Evolutionary conservation across 2,329 filamentous ascomycete species (phyloP), one percentile per base, ranked within the genome.

Genomic region (Microsporum ferrugineum): DNA sequence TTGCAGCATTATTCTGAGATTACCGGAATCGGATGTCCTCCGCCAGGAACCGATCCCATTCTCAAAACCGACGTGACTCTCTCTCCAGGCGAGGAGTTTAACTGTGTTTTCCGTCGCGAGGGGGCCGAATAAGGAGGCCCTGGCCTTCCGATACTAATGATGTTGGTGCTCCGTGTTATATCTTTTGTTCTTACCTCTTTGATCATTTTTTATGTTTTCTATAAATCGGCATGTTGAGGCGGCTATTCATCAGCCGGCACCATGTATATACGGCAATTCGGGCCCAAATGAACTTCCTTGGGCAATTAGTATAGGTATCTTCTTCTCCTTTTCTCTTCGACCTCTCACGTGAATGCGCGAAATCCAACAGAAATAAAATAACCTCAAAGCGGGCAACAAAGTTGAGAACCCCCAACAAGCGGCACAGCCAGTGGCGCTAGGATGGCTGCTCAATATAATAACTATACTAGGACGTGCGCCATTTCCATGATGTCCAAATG

Each of bases 1-100:
- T 63, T 78, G 65, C 75, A 78, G 65, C 68, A 71, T 56, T 78
- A 72, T 65, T 71, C 74, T 64, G 65, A 68, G 39, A 70, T 78
- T 61, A 59, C 71, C 34, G 72, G 71, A 2, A 58, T 73, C 27
- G 70, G 70, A 0, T 66, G 67, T 7, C 66, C 59, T 61, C 64
- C 68, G n/a, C 60, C 60, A n/a, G 71, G 74, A 55, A 68, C 71
- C 49, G 72, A 75, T 65, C 73, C 73, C 2, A 63, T 64, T 49
- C 61, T 75, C 60, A 67, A 64, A 53, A 75, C 73, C 62, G 73
- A 75, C 65, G 71, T 76, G 41, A 75, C 73, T 0, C 63, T 76
- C 8, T 73, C 70, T 61, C 72, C 74, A 1, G 73, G 70, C 5
- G 62, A 69, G 14, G 71, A 74, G 62, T 64, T 76, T 57, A 74